phyloP scores from a whole-genome alignment of 1,139 yeast genomes.

The Taphrina communis region DNA sequence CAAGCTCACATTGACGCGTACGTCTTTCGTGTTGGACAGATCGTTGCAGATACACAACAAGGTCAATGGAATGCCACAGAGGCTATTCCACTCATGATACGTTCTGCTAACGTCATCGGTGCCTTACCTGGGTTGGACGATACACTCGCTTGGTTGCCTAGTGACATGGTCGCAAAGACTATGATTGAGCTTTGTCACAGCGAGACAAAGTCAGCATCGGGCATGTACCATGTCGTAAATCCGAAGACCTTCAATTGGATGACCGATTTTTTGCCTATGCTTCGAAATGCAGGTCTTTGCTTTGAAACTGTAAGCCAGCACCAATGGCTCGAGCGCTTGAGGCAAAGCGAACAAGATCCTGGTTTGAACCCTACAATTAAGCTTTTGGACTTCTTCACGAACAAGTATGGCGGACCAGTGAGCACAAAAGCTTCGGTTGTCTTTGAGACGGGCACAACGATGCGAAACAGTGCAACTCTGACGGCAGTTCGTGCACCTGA shows the following conservation, averaged over 20 bases:
- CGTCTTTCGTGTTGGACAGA: slow-evolving; percentile 13
- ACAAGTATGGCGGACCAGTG: slow-evolving; percentile 1
- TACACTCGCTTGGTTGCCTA: slow-evolving; percentile 6
- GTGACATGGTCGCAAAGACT: slow-evolving; percentile 6
- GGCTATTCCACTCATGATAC: slow-evolving; percentile 11
- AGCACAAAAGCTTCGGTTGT: not conserved
- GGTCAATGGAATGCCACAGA: slow-evolving; percentile 16
- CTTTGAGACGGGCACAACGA: slow-evolving; percentile 1
- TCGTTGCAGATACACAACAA: slow-evolving; percentile 13
- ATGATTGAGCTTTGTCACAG: slow-evolving; percentile 7
- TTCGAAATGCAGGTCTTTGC: slow-evolving; percentile 5
- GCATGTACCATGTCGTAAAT: slow-evolving; percentile 1
- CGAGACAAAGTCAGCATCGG: not conserved
- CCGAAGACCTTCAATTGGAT: slow-evolving; percentile 2
- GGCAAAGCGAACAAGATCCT: slow-evolving; percentile 3
- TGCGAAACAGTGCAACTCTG: not conserved
- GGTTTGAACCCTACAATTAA: not conserved
- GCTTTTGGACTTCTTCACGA: slow-evolving; percentile 4
- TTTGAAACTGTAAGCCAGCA: slow-evolving; percentile 4
- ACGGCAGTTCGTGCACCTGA: slow-evolving; percentile 1
- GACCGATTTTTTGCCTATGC: slow-evolving; percentile 9
- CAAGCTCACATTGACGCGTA: not conserved
- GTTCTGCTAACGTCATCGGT: slow-evolving; percentile 1
- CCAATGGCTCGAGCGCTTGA: slow-evolving; percentile 7
- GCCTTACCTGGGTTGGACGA: slow-evolving; percentile 8